A percentile compares a stretch with the other conserved stretches of the same genome.
phyloP scores from a whole-genome alignment of 2,329 filamentous ascomycete genomes.

The Didymella pomorum region DNA sequence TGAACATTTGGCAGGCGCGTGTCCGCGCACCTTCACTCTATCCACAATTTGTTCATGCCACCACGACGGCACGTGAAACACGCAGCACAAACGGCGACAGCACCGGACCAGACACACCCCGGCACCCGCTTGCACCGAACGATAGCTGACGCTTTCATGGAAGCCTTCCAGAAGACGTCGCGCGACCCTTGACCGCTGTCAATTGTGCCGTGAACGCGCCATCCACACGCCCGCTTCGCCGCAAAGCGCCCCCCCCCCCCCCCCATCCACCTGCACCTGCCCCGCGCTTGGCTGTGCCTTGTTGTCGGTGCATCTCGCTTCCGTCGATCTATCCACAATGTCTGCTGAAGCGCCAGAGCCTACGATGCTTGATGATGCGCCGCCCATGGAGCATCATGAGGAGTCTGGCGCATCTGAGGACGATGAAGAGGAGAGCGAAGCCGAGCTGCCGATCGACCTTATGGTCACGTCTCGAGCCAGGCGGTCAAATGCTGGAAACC shows the following conservation, averaged over 20 bases:
- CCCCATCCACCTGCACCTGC: neutral
- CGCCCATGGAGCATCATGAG: conserved; percentile 27
- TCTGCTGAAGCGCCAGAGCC: conserved; percentile 23
- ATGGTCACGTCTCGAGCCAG: conserved; percentile 51
- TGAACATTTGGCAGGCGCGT: conserved; percentile 3
- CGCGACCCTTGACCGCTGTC: conserved; percentile 34
- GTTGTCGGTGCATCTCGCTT: neutral
- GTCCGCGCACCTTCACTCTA: conserved; percentile 10
- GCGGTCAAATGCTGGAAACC: conserved; percentile 52
- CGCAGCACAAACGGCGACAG: conserved; percentile 13
- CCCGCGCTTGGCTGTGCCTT: neutral
- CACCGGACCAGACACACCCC: conserved; percentile 6
- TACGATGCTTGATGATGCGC: conserved; percentile 21
- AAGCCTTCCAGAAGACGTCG: conserved; percentile 39
- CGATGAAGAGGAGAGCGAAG: conserved; percentile 34
- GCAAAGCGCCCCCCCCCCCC: conserved; percentile 20
- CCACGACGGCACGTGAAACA: conserved; percentile 36
- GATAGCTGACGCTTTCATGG: conserved; percentile 32
- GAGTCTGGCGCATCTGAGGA: conserved; percentile 27
- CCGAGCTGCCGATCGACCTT: conserved; percentile 43
- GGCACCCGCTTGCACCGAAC: conserved; percentile 17
- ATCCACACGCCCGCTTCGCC: conserved; percentile 29
- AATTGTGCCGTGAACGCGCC: conserved; percentile 16
- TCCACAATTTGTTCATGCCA: neutral
- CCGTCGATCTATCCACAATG: conserved; percentile 20